These are phyloP conservation scores for Tremellales sp. DNA, from an alignment of 1,284 basidiomycete genomes.

Conservation along the genomic window DNA sequence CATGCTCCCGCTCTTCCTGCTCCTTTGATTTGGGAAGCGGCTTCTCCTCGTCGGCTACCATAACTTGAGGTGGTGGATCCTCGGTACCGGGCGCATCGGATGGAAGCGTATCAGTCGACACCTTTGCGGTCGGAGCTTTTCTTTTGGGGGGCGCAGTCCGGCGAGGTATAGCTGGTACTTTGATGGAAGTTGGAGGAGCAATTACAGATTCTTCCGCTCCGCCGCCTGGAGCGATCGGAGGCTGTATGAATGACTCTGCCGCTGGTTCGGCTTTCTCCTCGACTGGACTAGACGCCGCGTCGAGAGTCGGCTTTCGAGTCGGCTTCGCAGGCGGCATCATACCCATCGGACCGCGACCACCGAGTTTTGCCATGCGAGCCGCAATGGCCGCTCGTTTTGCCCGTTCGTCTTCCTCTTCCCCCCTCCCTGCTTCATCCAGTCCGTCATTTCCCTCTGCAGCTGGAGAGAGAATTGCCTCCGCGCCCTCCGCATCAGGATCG, in stretches of 20 bases:
- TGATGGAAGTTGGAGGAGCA: slow-evolving; percentile 29
- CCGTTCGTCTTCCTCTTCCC: slow-evolving; percentile 48
- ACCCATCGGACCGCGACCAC: slow-evolving; percentile 50
- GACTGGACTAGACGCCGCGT: background rate
- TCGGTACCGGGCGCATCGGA: slow-evolving; percentile 4
- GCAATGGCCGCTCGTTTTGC: slow-evolving; percentile 50
- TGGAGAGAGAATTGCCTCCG: slow-evolving; percentile 14
- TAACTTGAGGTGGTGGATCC: slow-evolving; percentile 38
- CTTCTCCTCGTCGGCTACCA: slow-evolving; percentile 35
- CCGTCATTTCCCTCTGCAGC: slow-evolving; percentile 2
- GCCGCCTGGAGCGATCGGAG: background rate
- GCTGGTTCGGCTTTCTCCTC: slow-evolving; percentile 4
- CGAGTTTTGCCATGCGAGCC: slow-evolving; percentile 51
- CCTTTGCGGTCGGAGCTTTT: slow-evolving; percentile 11
- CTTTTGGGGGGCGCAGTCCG: slow-evolving; percentile 39
- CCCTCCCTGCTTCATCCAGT: slow-evolving; percentile 20
- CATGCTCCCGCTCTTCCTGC: slow-evolving; percentile 21
- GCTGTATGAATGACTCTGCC: slow-evolving; percentile 1
- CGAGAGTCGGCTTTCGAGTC: slow-evolving; percentile 20
- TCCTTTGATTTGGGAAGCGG: slow-evolving; percentile 32
- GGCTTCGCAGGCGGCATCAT: slow-evolving; percentile 38
- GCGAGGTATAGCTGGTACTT: slow-evolving; percentile 40
- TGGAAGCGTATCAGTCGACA: too few relatives aligned
- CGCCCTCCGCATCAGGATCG: slow-evolving; percentile 44
- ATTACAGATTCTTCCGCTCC: slow-evolving; percentile 1